A percentile compares a stretch with the other conserved stretches of the same genome.
Evolutionary conservation across 495 filamentous ascomycete species (phyloP).

Genomic region (Lentithecium fluviatile): DNA sequence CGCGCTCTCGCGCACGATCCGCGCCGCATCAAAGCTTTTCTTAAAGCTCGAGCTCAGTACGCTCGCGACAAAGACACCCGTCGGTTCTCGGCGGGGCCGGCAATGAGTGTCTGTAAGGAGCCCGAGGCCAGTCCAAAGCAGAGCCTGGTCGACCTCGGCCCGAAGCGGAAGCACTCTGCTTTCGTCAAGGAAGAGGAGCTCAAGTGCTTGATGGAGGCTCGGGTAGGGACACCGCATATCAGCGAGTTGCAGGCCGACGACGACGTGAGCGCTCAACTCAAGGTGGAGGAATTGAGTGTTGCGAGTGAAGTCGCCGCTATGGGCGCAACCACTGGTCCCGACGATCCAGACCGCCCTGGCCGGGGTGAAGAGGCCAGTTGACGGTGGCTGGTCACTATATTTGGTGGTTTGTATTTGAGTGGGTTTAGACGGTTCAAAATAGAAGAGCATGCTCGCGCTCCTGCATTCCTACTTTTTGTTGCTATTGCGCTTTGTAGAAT

Average conservation of each 20-base stretch:
- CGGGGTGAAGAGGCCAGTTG: no score
- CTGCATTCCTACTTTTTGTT: no score
- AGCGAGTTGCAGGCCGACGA: constrained; percentile 24
- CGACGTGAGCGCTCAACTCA: constrained; percentile 8
- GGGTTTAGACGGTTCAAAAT: no score
- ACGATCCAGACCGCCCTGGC: no score
- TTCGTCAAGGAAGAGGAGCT: constrained; percentile 32
- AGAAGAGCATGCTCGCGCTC: no score
- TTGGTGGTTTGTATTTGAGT: no score
- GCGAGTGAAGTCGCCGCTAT: background rate
- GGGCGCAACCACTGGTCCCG: background rate
- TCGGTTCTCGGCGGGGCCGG: background rate
- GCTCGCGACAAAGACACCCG: constrained; percentile 12
- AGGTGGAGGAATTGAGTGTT: constrained; percentile 24
- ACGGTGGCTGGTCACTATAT: no score
- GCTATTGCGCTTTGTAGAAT: no score
- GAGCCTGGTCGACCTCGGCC: background rate
- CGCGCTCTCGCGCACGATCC: constrained; percentile 8
- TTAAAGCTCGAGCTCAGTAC: constrained; percentile 30
- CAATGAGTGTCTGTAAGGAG: background rate
- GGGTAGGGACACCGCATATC: constrained; percentile 27
- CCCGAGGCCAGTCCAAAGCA: background rate
- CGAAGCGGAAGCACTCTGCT: constrained; percentile 32
- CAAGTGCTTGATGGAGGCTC: constrained; percentile 17
- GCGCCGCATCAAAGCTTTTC: constrained; percentile 4